A percentile compares a stretch with the other conserved stretches of the same genome.
Evolutionary conservation across 192 early-diverging fungal genomes (phyloP).

Genomic region (Mortierella alpina): DNA sequence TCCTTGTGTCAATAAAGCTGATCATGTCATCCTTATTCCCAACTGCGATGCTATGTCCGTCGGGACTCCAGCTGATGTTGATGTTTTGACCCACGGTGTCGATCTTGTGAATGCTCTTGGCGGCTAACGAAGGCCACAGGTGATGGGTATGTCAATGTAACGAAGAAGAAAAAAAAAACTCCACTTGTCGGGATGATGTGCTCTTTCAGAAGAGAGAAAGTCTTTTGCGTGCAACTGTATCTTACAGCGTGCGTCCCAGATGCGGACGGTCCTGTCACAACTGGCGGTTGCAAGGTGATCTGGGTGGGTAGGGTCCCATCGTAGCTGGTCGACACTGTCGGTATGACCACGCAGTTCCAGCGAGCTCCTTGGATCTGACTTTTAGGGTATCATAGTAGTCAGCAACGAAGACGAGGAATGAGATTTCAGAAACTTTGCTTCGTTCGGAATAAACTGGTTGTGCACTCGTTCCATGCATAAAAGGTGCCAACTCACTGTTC

Average conservation of each 20-base stretch:
- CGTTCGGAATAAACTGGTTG: neutral
- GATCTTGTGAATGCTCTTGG: conserved; percentile 66
- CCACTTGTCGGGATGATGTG: no score
- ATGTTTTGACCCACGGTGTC: conserved; percentile 85
- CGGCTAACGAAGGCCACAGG: conserved; percentile 44
- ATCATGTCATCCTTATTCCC: conserved; percentile 87
- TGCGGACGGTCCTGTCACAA: conserved; percentile 78
- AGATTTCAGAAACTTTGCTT: neutral
- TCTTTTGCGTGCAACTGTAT: neutral
- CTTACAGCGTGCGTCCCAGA: conserved; percentile 85
- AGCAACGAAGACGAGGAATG: conserved; percentile 5
- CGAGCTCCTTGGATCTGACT: conserved; percentile 69
- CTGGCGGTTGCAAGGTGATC: conserved; percentile 80
- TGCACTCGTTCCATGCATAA: neutral
- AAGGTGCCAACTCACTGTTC: conserved; percentile 55
- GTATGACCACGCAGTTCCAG: conserved; percentile 78
- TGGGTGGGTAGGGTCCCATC: conserved; percentile 81
- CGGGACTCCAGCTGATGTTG: conserved; percentile 86
- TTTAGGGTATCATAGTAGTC: no score
- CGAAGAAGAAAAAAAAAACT: conserved; percentile 2
- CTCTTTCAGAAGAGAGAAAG: no score
- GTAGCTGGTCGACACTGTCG: conserved; percentile 82
- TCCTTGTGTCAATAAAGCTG: conserved; percentile 80
- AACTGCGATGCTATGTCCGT: conserved; percentile 81
- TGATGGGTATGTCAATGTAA: neutral